Evolutionary conservation across 2,329 filamentous ascomycete species (phyloP), one percentile per base, ranked within the genome.

Genomic region (Pseudofabraea citricarpa): DNA sequence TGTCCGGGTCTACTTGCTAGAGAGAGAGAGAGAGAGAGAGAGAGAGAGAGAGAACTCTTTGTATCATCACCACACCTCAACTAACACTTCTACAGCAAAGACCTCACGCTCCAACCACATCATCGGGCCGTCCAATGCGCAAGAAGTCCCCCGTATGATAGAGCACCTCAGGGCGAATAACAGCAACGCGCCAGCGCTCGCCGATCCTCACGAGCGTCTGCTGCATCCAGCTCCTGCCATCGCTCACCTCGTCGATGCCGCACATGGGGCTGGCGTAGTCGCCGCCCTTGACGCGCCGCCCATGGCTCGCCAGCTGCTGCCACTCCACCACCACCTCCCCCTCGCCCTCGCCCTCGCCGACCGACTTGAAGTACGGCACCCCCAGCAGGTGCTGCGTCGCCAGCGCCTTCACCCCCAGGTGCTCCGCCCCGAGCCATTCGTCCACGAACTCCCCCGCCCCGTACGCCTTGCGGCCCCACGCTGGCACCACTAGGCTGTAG

Each of bases 281-380:
- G 24, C 53, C 52, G 7, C 49, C 47, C 18, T 41, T 44, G 8
- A 51, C 19, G 16, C 45, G 40, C 8, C 54, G 37, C 15, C 44
- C 54, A 36, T 59, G 56, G 26, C 48, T 51, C 10, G 55, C 54
- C 12, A 57, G 15, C 41, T 58, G 53, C 43, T 57, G 56, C 50
- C 53, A 57, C 32, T 58, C 49, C 2, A 59, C 48, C 2, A 57
- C 36, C 10, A 58, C 56, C 39, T 55, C 44, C 4, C 51, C 41
- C 3, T 50, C 46, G 0, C 45, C 46, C 39, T 55, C 44, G 4
- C 51, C 41, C 3, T 50, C 46, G 0, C 45, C 46, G 0, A 56
- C 53, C 2, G 40, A 50, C 18, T 55, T 52, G 43, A 59, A 52
- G 22, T 56, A 57, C 10, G 54, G 56, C 7, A 44, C 43, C 1